Percentiles rank a stretch among this genome's conserved stretches.
Conservation (phyloP, 805 yeast species). For the Myxozyma lipomycoides region DNA sequence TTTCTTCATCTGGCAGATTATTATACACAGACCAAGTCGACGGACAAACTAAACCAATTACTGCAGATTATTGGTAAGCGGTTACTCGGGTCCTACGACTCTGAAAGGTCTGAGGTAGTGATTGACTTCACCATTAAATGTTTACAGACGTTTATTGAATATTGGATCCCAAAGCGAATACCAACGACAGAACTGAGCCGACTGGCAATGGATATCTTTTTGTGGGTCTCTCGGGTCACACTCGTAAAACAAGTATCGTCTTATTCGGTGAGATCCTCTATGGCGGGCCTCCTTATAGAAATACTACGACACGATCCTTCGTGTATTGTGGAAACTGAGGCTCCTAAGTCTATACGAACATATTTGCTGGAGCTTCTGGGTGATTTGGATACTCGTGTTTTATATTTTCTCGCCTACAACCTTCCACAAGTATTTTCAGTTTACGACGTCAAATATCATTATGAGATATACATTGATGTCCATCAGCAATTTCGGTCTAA, state of each 20-base stretch:
- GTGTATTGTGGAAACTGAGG: background rate
- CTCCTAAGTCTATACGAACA: slow-evolving; percentile 4
- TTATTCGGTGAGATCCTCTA: background rate
- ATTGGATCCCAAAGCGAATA: slow-evolving; percentile 4
- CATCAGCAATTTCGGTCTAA: background rate
- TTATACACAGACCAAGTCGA: background rate
- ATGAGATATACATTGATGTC: slow-evolving; percentile 6
- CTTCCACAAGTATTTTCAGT: background rate
- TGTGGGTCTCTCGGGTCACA: slow-evolving; percentile 1
- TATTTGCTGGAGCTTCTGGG: slow-evolving; percentile 3
- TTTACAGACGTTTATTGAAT: background rate
- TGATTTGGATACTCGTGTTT: slow-evolving; percentile 7
- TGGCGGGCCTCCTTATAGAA: slow-evolving; percentile 4
- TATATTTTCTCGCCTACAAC: background rate
- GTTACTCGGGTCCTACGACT: slow-evolving; percentile 12
- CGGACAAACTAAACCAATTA: background rate
- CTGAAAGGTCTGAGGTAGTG: slow-evolving; percentile 20
- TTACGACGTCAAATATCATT: background rate
- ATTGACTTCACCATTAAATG: slow-evolving; percentile 2
- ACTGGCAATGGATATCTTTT: slow-evolving; percentile 1
- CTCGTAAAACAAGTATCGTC: slow-evolving; percentile 2
- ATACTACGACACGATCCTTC: background rate
- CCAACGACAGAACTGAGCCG: background rate
- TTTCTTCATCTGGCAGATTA: background rate
- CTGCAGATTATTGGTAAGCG: slow-evolving; percentile 9